A percentile compares a stretch with the other conserved stretches of the same genome.
These are phyloP conservation scores for Epichloe brachyelytri DNA, from an alignment of 2,329 filamentous ascomycete genomes.

Conservation along the genomic window DNA sequence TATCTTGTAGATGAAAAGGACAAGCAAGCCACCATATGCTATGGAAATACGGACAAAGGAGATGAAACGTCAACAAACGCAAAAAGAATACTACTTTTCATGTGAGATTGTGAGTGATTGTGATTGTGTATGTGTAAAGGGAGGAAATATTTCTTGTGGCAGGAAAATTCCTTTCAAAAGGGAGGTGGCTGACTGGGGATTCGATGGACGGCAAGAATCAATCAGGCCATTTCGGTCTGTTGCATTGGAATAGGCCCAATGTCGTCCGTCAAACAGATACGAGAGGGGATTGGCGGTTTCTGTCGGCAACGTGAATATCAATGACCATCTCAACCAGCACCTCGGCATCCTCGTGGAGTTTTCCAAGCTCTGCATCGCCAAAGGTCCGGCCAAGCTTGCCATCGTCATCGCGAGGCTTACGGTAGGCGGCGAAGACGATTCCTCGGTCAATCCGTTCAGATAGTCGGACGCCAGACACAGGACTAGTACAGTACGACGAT, in stretches of 20 bases:
- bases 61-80: not conserved
- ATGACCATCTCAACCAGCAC: conserved; percentile 39
- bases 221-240: conserved; percentile 7
- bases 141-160: too few relatives aligned
- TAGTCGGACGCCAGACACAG: conserved; percentile 12
- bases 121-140: not conserved
- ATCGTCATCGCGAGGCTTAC: conserved; percentile 30
- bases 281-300: conserved; percentile 18
- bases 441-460: conserved; percentile 30
- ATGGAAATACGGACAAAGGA: not conserved
- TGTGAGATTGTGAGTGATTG: conserved; percentile 5
- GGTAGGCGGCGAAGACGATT: conserved; percentile 44
- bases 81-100: not conserved
- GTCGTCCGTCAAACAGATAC: conserved; percentile 19
- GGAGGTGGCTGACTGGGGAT: too few relatives aligned
- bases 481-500: conserved; percentile 14
- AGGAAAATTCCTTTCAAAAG: too few relatives aligned
- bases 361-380: conserved; percentile 28
- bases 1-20: conserved; percentile 16
- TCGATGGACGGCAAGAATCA: too few relatives aligned
- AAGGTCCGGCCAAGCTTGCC: conserved; percentile 22
- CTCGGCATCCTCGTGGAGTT: conserved; percentile 36
- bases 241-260: conserved; percentile 26
- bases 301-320: conserved; percentile 32
- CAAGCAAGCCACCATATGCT: not conserved